Evolutionary conservation across 73 alveolate genomes (phyloP), one percentile per base, ranked within the genome.

Genomic region (Paraurostyla sp.): DNA sequence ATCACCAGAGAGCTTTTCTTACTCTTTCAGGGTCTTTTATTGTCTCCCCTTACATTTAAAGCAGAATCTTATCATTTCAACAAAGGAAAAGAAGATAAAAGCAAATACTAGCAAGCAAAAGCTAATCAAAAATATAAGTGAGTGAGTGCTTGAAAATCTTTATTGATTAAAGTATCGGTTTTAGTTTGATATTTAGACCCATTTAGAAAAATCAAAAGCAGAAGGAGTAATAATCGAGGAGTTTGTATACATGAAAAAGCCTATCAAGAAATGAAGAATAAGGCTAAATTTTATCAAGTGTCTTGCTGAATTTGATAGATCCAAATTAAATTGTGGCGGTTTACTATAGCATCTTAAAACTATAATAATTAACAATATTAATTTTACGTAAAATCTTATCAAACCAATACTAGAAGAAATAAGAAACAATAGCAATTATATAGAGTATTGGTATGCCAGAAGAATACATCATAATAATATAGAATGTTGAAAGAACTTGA

Each of bases 391-490:
- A 48, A 2, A 91, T 29, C 76, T 93, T 93, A 69, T 93, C 97
- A 40, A 92, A 58, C 97, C 97, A 93, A 78, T 93, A 93, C 23
- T 48, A 38, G 38, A 93, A 25, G 48, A 93, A 83, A 80, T 90
- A 46, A 7, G 94, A 38, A 42, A 51, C 32, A 25, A 56, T 43
- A 1, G 75, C 81, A 20, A 84, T 36, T 16, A 76, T 11, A 56
- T 90, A 88, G 41, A 93, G 86, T 0, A 93, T 54, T 2, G 97
- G 97, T 23, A 93, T 69, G 2, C 97, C 97, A 0, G 91, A 49
- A 11, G 96, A 93, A 73, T 81, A 93, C 75, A 80, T 50, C 25
- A 92, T 40, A 38, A 75, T 45, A 6, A 87, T 29, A 51, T 46
- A 92, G 23, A 92, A 51, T 7, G 49, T 50, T 13, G 91, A n/a